These are phyloP conservation scores for Cladophialophora exuberans DNA, from an alignment of 2,329 filamentous ascomycete species.

Conservation along the genomic window DNA sequence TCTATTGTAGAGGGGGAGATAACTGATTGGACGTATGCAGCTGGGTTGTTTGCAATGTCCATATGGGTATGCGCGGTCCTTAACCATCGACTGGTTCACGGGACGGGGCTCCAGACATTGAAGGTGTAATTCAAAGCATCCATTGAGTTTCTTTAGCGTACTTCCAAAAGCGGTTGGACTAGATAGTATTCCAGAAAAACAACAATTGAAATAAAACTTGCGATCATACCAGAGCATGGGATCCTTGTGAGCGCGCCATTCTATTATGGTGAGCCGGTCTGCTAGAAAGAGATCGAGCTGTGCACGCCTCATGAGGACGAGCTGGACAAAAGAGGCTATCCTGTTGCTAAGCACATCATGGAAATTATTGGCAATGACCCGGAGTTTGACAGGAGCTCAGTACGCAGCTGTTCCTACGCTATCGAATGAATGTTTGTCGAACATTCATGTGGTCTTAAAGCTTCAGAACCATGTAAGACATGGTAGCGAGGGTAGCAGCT, in stretches of 20 bases:
- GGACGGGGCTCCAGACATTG: too few species aligned
- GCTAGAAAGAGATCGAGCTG: too few species aligned
- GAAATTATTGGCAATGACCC: slow-evolving; percentile 64
- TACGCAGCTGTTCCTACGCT: slow-evolving; percentile 23
- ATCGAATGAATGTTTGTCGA: background rate
- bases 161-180: slow-evolving; percentile 12
- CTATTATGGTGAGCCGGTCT: too few species aligned
- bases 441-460: background rate
- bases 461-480: slow-evolving; percentile 10
- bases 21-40: background rate
- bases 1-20: slow-evolving; percentile 45
- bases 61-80: slow-evolving; percentile 13
- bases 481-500: background rate
- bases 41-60: slow-evolving; percentile 9
- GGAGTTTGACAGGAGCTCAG: slow-evolving; percentile 53
- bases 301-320: too few species aligned
- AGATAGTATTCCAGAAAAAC: slow-evolving; percentile 3
- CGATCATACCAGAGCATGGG: background rate
- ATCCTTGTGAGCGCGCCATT: too few species aligned
- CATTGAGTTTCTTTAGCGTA: slow-evolving; percentile 13
- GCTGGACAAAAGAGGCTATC: slow-evolving; percentile 64
- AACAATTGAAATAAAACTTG: background rate
- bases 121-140: slow-evolving; percentile 16
- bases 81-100: background rate
- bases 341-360: slow-evolving; percentile 66